Percentiles rank a stretch among this genome's conserved stretches.
These are phyloP conservation scores for Aspergillus baeticus DNA, from an alignment of 495 filamentous ascomycete species.

Conservation along the genomic window DNA sequence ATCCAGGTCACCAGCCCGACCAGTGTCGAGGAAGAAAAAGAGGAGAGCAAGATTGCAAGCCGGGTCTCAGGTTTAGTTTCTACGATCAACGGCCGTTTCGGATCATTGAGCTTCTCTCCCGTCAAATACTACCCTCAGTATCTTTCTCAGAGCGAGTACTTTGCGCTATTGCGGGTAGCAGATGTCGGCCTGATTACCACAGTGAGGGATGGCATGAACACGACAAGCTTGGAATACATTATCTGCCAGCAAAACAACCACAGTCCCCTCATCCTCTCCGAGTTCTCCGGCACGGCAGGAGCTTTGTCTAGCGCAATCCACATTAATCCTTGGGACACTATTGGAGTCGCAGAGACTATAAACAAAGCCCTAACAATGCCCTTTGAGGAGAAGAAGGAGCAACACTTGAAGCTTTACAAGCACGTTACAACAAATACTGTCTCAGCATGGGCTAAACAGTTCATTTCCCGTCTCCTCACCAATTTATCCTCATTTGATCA, in stretches of 20 bases:
- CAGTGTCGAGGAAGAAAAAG: conserved; percentile 67
- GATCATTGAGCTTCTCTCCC: conserved; percentile 79
- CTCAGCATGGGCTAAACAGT: conserved; percentile 76
- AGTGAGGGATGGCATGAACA: conserved; percentile 95
- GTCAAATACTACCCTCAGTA: conserved; percentile 94
- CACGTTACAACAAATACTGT: conserved; percentile 84
- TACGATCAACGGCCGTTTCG: conserved; percentile 86
- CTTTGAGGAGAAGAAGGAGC: conserved; percentile 52
- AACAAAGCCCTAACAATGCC: conserved; percentile 75
- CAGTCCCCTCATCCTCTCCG: conserved; percentile 86
- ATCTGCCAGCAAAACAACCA: conserved; percentile 83
- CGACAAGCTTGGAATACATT: conserved; percentile 89
- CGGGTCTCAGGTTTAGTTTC: conserved; percentile 85
- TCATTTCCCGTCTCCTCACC: conserved; percentile 69
- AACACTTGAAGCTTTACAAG: conserved; percentile 61
- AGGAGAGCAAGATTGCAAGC: conserved; percentile 72
- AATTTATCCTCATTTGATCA: conserved; percentile 76
- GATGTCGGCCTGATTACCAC: conserved; percentile 91
- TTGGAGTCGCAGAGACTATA: conserved; percentile 76
- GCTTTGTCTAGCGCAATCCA: conserved; percentile 82
- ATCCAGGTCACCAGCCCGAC: conserved; percentile 93
- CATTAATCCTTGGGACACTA: conserved; percentile 91
- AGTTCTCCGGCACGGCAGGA: conserved; percentile 92
- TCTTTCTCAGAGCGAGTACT: conserved; percentile 81
- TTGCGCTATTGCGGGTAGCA: conserved; percentile 80